These are phyloP conservation scores for Huntiella decipiens DNA, from an alignment of 2,329 filamentous ascomycete species.

Conservation along the genomic window DNA sequence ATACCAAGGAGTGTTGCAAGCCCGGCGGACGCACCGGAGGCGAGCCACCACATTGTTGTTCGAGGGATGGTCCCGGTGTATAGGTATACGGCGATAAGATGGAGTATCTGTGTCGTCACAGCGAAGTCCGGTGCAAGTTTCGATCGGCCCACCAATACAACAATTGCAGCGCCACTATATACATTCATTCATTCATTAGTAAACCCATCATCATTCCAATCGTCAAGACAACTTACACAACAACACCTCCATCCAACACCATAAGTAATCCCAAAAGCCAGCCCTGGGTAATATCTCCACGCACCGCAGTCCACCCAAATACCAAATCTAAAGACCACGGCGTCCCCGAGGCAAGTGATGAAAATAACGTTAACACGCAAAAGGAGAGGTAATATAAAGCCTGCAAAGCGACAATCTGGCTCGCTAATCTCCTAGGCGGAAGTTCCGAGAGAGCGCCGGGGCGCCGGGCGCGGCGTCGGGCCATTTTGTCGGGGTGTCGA, in stretches of 20 bases:
- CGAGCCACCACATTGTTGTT: slow-evolving; percentile 72
- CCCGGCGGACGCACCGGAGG: slow-evolving; percentile 29
- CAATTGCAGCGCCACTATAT: slow-evolving; percentile 59
- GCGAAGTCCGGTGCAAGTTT: slow-evolving; percentile 94
- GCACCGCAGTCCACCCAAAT: slow-evolving; percentile 38
- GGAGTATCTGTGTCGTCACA: slow-evolving; percentile 68
- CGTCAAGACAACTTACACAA: slow-evolving; percentile 23
- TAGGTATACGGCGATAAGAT: slow-evolving; percentile 57
- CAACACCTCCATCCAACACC: slow-evolving; percentile 35
- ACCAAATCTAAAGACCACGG: slow-evolving; percentile 34
- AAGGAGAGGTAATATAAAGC: slow-evolving; percentile 34
- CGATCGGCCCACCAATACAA: slow-evolving; percentile 66
- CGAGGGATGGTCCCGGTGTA: slow-evolving; percentile 61
- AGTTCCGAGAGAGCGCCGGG: slow-evolving; percentile 41
- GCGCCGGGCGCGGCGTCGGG: slow-evolving; percentile 37
- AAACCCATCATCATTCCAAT: neutral
- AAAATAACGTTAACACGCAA: slow-evolving; percentile 36
- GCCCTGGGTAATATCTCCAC: slow-evolving; percentile 42
- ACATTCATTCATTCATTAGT: neutral
- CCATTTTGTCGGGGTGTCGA: slow-evolving; percentile 21
- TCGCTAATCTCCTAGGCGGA: slow-evolving; percentile 39
- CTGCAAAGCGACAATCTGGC: slow-evolving; percentile 39
- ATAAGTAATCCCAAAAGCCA: slow-evolving; percentile 41
- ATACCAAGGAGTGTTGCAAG: slow-evolving; percentile 46
- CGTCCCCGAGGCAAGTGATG: slow-evolving; percentile 36